These are phyloP conservation scores for Claviceps quebecensis DNA, from an alignment of 2,329 filamentous ascomycete species.

Conservation along the genomic window DNA sequence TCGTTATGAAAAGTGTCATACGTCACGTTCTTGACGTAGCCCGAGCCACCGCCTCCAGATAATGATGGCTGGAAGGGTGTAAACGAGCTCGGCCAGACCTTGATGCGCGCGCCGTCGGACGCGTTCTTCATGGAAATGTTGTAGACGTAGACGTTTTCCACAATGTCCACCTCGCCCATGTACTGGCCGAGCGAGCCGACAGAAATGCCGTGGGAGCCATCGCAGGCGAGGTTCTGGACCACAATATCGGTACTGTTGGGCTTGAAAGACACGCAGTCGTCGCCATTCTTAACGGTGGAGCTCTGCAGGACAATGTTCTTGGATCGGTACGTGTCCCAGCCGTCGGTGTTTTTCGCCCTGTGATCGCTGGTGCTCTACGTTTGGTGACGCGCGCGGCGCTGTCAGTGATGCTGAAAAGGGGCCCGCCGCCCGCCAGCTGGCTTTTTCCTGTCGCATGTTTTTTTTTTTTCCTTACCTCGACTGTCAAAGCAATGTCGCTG, in stretches of 20 bases:
- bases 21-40: constrained; percentile 51
- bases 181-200: constrained; percentile 63
- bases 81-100: constrained; percentile 50
- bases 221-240: constrained; percentile 52
- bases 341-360: constrained; percentile 46
- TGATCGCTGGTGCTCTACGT: constrained; percentile 32
- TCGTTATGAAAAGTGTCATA: constrained; percentile 46
- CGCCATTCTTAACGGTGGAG: constrained; percentile 48
- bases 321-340: constrained; percentile 50
- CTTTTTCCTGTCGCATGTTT: too few relatives aligned
- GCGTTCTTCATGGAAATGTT: constrained; percentile 46
- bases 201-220: constrained; percentile 57
- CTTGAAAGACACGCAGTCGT: constrained; percentile 63
- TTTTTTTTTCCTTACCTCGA: too few relatives aligned
- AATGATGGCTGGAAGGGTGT: constrained; percentile 29
- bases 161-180: constrained; percentile 46
- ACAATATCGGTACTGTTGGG: constrained; percentile 57
- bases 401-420: too few relatives aligned
- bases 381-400: too few relatives aligned
- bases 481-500: constrained; percentile 46
- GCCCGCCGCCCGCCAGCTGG: too few relatives aligned
- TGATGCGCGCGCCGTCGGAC: constrained; percentile 55
- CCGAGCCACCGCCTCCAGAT: constrained; percentile 39
- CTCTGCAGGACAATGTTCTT: constrained; percentile 52
- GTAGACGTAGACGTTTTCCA: constrained; percentile 53